Base-by-base conservation (phyloP, 352 stramenopile species). In the Pythium phragmiticola region DNA sequence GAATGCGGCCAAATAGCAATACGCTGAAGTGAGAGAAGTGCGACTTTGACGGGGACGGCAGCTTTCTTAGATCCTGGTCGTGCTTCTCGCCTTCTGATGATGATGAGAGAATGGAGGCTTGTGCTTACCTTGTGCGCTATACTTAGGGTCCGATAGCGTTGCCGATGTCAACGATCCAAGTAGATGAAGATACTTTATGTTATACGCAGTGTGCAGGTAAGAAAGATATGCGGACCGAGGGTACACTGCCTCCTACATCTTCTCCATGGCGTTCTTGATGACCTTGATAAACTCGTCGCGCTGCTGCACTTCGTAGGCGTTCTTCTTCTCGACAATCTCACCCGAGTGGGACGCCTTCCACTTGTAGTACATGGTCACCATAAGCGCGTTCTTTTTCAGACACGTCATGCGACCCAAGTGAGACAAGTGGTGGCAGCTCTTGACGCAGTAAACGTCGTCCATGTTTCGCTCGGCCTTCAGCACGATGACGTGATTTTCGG, bases 281-380 rank as follows among this genome's bases (percentile, higher is more conserved):
- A 85, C 84, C 50, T 89, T 89, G 72, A 95, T 93, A 57, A 95
- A 94, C 54, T 89, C 82, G 57, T 94, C 84, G 49, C 87, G 84
- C 68, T 95, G 83, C 64, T 95, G 83, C 59, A 95, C 75, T 58
- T 95, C 84, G 76, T 95, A 93, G 34, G 78, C 71, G 49, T 95
- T 95, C 36, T 79, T 76, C 45, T 77, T 77, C 60, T 92, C 82
- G 16, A 77, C 11, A n/a, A 82, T 60, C 9, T 84, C 62, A 28
- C 70, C 70, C 30, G 72, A 60, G 49, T 65, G 57, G 0, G 63
- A 52, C 4, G 68, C 56, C 58, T 88, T 83, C 75, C 77, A 92
- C 74, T 86, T 92, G 84, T 93, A 92, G 72, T 95, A 94, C 50
- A 95, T 72, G 14, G 76, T 93, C 6, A 95, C 85, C 84, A 94